Evolutionary conservation across 2,329 filamentous ascomycete genomes (phyloP).

Genomic region (Sclerotinia spermophila): DNA sequence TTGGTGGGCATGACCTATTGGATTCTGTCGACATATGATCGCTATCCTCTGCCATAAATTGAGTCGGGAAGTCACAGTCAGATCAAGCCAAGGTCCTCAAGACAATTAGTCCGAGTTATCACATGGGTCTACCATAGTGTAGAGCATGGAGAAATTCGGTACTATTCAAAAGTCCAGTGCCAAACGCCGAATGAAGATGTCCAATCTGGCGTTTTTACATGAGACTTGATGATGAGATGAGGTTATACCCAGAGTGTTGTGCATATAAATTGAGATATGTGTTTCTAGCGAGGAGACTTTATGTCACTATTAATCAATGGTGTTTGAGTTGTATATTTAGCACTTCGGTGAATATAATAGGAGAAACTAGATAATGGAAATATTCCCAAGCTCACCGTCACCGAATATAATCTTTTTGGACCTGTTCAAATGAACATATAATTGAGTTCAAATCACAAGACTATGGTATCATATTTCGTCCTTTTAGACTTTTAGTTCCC

Average conservation of each 20-base stretch:
- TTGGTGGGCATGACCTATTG: too few relatives aligned
- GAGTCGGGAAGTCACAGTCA: not conserved
- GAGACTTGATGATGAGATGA: not conserved
- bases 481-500: constrained; percentile 24
- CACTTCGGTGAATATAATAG: not conserved
- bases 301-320: not conserved
- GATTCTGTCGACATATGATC: too few relatives aligned
- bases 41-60: too few relatives aligned
- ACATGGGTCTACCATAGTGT: too few relatives aligned
- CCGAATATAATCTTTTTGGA: too few relatives aligned
- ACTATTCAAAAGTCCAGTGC: not conserved
- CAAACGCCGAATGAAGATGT: not conserved
- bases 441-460: not conserved
- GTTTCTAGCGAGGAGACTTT: not conserved
- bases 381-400: not conserved
- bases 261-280: not conserved
- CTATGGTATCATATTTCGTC: not conserved
- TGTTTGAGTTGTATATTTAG: not conserved
- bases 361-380: too few relatives aligned
- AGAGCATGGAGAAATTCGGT: too few relatives aligned
- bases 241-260: not conserved
- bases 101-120: not conserved
- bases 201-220: not conserved
- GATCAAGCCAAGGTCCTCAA: not conserved
- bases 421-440: not conserved